phyloP scores from a whole-genome alignment of 1,284 basidiomycete genomes.

The Malassezia yamatoensis region DNA sequence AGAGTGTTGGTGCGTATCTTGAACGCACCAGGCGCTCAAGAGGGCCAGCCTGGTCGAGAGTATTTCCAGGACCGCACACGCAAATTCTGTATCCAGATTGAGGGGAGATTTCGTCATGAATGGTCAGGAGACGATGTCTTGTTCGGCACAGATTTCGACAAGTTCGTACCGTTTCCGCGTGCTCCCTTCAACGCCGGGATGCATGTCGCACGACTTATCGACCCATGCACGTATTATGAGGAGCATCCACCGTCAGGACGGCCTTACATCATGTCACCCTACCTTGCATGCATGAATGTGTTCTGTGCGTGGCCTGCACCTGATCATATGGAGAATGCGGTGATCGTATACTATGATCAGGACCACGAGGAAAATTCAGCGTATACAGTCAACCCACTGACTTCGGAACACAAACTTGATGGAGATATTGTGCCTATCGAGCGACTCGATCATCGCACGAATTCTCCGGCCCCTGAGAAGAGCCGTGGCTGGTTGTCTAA shows the following conservation, averaged over 20 bases:
- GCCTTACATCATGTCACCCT: constrained; percentile 51
- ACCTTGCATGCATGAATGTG: constrained; percentile 50
- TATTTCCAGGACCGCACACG: constrained; percentile 46
- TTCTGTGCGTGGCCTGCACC: constrained; percentile 49
- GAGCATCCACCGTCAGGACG: constrained; percentile 46
- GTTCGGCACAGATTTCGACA: constrained; percentile 43
- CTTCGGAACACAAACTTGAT: constrained; percentile 27
- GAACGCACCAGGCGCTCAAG: constrained; percentile 45
- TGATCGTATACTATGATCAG: constrained; percentile 43
- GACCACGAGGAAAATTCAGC: constrained; percentile 12
- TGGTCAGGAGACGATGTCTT: constrained; percentile 36
- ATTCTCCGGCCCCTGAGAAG: constrained; percentile 20
- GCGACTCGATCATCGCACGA: constrained; percentile 21
- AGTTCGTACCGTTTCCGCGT: constrained; percentile 42
- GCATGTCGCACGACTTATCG: constrained; percentile 48
- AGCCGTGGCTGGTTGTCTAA: constrained; percentile 32
- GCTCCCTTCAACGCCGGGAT: constrained; percentile 50
- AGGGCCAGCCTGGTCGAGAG: constrained; percentile 36
- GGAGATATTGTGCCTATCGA: constrained; percentile 48
- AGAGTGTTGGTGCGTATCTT: constrained; percentile 49
- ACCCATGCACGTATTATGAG: constrained; percentile 44
- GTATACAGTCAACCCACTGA: constrained; percentile 16
- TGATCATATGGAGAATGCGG: constrained; percentile 41
- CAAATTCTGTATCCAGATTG: constrained; percentile 50
- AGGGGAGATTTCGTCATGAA: constrained; percentile 49